Percentiles rank a stretch among this genome's conserved stretches.
Conservation (phyloP, 2,329 filamentous ascomycete species). For the Paraphaeosphaeria sporulosa region DNA sequence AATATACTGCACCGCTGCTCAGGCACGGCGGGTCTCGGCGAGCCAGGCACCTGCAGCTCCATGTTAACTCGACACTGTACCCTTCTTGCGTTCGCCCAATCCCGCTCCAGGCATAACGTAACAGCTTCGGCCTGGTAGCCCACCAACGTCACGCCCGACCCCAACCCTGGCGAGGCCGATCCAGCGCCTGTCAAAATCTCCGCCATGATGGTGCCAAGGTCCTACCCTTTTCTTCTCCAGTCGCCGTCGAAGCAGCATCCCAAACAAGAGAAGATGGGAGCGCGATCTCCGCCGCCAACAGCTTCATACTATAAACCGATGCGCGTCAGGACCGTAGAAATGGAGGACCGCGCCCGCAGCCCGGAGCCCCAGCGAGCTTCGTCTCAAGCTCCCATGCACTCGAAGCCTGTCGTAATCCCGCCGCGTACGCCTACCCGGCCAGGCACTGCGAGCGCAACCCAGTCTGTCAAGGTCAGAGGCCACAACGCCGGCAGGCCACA, state of each 20-base stretch:
- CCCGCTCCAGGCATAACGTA: slow-evolving; percentile 47
- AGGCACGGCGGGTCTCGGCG: slow-evolving; percentile 30
- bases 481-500: slow-evolving; percentile 38
- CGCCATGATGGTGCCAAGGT: slow-evolving; percentile 56
- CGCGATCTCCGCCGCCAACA: slow-evolving; percentile 28
- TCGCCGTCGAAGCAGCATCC: slow-evolving; percentile 39
- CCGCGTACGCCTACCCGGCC: slow-evolving; percentile 40
- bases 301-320: slow-evolving; percentile 21
- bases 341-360: slow-evolving; percentile 16
- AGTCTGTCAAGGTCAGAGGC: slow-evolving; percentile 41
- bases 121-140: slow-evolving; percentile 31
- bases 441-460: slow-evolving; percentile 34
- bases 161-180: slow-evolving; percentile 14
- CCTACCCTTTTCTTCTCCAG: slow-evolving; percentile 52
- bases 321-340: slow-evolving; percentile 23
- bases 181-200: slow-evolving; percentile 28
- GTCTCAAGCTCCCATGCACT: slow-evolving; percentile 40
- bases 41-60: slow-evolving; percentile 36
- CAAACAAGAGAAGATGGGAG: slow-evolving; percentile 42
- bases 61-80: slow-evolving; percentile 33
- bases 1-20: background rate
- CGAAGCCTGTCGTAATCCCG: slow-evolving; percentile 54
- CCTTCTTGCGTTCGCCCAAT: slow-evolving; percentile 40
- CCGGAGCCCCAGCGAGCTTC: slow-evolving; percentile 20
- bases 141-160: slow-evolving; percentile 39